Evolutionary conservation across 23 red algal species (phyloP), one percentile per base, ranked within the genome.

Genomic region (Gracilaria vermiculophylla): DNA sequence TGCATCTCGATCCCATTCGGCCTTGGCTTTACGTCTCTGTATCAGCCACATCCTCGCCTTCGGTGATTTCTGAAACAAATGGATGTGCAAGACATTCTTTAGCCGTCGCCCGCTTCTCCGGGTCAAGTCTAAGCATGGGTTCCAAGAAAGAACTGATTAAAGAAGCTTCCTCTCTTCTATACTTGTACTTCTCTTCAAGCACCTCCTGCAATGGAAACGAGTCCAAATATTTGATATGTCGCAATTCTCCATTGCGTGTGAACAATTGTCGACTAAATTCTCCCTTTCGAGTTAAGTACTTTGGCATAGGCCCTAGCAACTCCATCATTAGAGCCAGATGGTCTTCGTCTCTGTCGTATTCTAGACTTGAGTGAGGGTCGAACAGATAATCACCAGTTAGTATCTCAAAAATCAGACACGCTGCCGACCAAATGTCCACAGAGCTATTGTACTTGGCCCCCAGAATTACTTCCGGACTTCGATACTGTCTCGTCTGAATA

Each of bases 331-430:
- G 66, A 41, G 87, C 97, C 19, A 99, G 64, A 50, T 99, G 97
- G 57, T 99, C 97, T 64, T 99, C 97, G 57, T 99, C 97, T 15
- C 97, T 83, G 23, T 85, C 78, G 58, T 95, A 99, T 16, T 79
- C 80, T 21, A 88, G 53, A 37, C 90, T 81, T 23, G 89, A 91
- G 43, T 96, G 97, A 19, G 97, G 97, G 73, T 99, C 97, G 73
- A 99, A 99, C 12, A 99, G 70, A 80, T 92, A 99, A 29, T 99
- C 97, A n/a, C 97, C 97, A 14, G 97, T 99, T 34, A 93, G 53
- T 31, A 99, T 49, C 89, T 99, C 97, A 80, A 99, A 99, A 45
- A 99, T 85, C 47, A 99, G 31, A 62, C 97, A 99, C 28, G 90
- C 97, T 52, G 82, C 85, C 14, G 87, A 93, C 97, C 97, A 99